Conservation (phyloP, 2,329 filamentous ascomycete genomes). For the Ophiostoma pallidulum region DNA sequence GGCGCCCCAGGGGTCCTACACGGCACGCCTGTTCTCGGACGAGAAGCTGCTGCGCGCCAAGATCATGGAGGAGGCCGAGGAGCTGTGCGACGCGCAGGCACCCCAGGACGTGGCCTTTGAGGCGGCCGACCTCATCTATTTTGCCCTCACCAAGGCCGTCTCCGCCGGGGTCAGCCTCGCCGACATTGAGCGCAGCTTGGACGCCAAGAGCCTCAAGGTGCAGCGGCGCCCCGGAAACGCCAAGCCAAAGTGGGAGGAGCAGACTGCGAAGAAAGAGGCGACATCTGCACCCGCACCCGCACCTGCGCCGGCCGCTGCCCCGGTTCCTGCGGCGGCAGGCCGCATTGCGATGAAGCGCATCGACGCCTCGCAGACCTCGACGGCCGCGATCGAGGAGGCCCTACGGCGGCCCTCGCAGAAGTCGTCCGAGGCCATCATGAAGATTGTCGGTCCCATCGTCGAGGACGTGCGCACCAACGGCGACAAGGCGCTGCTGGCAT, state of each 20-base stretch:
- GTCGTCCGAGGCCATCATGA: constrained; percentile 88
- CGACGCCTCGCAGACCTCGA: constrained; percentile 54
- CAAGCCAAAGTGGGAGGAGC: constrained; percentile 84
- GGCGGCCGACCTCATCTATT: constrained; percentile 91
- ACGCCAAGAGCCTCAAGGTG: constrained; percentile 91
- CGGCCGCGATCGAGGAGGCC: constrained; percentile 58
- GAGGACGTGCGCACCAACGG: constrained; percentile 74
- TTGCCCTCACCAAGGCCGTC: constrained; percentile 83
- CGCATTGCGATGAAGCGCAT: constrained; percentile 79
- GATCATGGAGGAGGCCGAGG: constrained; percentile 97
- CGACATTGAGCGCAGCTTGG: constrained; percentile 85
- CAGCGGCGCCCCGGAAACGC: constrained; percentile 89
- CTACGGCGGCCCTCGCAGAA: constrained; percentile 87
- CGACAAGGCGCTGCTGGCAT: constrained; percentile 79
- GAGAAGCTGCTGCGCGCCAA: constrained; percentile 83
- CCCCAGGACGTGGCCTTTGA: constrained; percentile 72
- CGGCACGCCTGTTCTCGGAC: constrained; percentile 84
- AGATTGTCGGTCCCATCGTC: constrained; percentile 85
- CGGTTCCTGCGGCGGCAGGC: constrained; percentile 26
- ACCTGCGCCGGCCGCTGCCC: constrained; percentile 22
- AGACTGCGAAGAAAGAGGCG: constrained; percentile 38
- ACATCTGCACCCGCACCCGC: constrained; percentile 18
- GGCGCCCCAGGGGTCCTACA: constrained; percentile 86
- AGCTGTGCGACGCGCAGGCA: constrained; percentile 75
- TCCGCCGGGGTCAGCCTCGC: constrained; percentile 74